phyloP scores from a whole-genome alignment of 2,329 filamentous ascomycete species.

The Moelleriella libera region DNA sequence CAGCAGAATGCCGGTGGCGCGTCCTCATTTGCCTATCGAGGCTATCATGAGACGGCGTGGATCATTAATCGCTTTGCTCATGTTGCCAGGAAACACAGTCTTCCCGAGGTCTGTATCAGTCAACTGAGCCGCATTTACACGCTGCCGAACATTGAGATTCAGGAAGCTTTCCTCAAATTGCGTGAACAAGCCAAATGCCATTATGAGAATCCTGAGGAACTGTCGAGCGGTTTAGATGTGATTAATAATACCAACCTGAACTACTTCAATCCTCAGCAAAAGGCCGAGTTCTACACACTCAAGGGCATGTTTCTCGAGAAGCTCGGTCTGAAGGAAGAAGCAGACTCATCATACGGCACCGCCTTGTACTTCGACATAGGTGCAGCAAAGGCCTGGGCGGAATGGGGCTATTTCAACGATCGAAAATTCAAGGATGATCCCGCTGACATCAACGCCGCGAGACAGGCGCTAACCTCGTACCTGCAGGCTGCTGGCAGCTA shows the following conservation, averaged over 20 bases:
- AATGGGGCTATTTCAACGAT: constrained; percentile 98
- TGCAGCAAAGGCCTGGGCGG: constrained; percentile 93
- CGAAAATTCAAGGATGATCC: constrained; percentile 89
- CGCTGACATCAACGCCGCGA: constrained; percentile 65
- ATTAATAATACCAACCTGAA: constrained; percentile 99
- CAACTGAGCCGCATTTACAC: constrained; percentile 98
- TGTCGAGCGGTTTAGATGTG: constrained; percentile 86
- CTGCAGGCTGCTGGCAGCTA: constrained; percentile 91
- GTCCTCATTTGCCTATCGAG: constrained; percentile 80
- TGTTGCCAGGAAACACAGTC: constrained; percentile 89
- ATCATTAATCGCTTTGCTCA: constrained; percentile 99
- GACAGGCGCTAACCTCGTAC: constrained; percentile 90
- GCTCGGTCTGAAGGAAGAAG: constrained; percentile 77
- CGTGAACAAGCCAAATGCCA: constrained; percentile 98
- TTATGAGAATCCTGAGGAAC: constrained; percentile 87
- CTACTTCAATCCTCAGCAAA: constrained; percentile 91
- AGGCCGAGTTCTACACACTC: constrained; percentile 96
- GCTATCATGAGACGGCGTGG: constrained; percentile 98
- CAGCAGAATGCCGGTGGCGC: constrained; percentile 69
- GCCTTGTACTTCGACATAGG: constrained; percentile 93
- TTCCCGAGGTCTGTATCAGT: constrained; percentile 93
- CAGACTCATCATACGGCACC: constrained; percentile 86
- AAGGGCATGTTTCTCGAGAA: constrained; percentile 99
- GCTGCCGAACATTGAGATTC: constrained; percentile 97
- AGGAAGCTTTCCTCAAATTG: constrained; percentile 95